Conservation (phyloP, 176 grass and related monocot species). For the Bonia amplexicaulis region DNA sequence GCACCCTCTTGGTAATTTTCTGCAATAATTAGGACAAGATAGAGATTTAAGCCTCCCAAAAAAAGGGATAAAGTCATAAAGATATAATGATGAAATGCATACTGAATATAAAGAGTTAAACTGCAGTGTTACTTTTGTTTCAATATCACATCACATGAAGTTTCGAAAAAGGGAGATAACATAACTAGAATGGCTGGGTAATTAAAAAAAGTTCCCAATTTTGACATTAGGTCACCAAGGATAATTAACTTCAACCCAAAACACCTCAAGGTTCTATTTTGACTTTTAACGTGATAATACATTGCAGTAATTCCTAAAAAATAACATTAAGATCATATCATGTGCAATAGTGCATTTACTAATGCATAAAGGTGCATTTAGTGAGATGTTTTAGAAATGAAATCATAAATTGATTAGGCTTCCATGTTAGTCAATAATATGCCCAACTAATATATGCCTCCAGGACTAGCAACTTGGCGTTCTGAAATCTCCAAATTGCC, state of each 20-base stretch:
- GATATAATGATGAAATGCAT: background rate
- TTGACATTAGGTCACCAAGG: background rate
- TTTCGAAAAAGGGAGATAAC: background rate
- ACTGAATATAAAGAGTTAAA: background rate
- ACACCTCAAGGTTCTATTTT: background rate
- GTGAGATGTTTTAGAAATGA: slow-evolving; percentile 34
- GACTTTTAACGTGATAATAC: background rate
- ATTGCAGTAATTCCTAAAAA: background rate
- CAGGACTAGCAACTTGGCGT: slow-evolving; percentile 36
- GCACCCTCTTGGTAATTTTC: slow-evolving; percentile 49
- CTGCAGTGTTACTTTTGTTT: background rate
- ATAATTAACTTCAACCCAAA: background rate
- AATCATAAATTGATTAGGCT: slow-evolving; percentile 14
- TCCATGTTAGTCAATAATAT: slow-evolving; percentile 40
- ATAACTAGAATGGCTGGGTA: background rate
- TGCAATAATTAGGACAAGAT: background rate
- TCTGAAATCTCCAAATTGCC: slow-evolving; percentile 12
- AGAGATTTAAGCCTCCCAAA: background rate
- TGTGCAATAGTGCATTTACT: background rate
- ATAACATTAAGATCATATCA: background rate
- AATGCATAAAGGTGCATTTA: background rate
- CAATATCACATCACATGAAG: background rate
- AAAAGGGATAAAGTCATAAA: background rate
- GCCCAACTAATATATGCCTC: slow-evolving; percentile 31
- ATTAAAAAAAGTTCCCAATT: background rate